phyloP scores from a whole-genome alignment of 495 filamentous ascomycete species.

The Lentithecium fluviatile region DNA sequence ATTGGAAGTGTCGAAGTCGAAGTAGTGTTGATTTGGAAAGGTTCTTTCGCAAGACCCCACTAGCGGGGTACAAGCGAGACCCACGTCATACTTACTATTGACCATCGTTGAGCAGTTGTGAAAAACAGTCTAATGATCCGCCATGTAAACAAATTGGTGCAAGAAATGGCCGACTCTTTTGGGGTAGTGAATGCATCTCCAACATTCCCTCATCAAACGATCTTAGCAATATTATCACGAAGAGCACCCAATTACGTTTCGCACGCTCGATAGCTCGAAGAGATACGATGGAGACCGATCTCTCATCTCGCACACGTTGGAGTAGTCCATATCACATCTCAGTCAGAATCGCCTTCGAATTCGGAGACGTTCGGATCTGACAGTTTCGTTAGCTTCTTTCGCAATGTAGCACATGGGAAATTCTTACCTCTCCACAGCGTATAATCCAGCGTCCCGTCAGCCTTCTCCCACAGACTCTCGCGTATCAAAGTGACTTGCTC shows the following conservation, averaged over 20 bases:
- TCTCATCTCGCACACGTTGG: too few species aligned
- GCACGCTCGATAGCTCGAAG: too few species aligned
- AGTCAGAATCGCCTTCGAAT: constrained; percentile 34
- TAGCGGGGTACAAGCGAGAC: neutral
- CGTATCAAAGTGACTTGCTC: constrained; percentile 38
- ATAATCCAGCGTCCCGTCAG: constrained; percentile 45
- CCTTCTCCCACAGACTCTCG: constrained; percentile 37
- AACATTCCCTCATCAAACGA: too few species aligned
- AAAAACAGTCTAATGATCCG: too few species aligned
- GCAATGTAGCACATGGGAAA: too few species aligned
- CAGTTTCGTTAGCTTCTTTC: neutral
- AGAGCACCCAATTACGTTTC: too few species aligned
- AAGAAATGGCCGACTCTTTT: too few species aligned
- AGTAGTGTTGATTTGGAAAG: neutral
- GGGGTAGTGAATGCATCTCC: too few species aligned
- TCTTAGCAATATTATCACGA: too few species aligned
- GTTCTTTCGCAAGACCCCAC: neutral
- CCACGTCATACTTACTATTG: neutral
- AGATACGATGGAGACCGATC: too few species aligned
- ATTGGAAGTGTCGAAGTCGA: neutral
- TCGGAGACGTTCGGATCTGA: constrained; percentile 46
- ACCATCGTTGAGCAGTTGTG: too few species aligned
- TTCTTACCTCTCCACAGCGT: constrained; percentile 41
- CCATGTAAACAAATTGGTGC: too few species aligned
- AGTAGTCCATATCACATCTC: neutral